Percentiles rank a stretch among this genome's conserved stretches.
phyloP scores from a whole-genome alignment of 768 basidiomycete genomes.

The Lentinus brumalis region DNA sequence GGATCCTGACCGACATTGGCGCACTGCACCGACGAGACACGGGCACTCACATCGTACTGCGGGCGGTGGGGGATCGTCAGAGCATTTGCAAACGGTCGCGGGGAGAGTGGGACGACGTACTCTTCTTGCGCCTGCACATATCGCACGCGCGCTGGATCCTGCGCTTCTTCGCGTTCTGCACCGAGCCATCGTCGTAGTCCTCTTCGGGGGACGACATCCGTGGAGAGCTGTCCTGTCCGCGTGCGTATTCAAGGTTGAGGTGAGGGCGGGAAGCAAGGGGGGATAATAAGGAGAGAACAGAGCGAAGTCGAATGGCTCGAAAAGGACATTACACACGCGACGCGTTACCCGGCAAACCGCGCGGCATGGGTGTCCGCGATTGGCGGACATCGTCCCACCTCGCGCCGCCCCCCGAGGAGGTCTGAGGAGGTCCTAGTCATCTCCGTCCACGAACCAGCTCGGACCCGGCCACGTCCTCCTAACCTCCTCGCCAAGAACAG shows the following conservation, averaged over 20 bases:
- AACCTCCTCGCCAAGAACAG: no score
- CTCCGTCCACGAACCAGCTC: no score
- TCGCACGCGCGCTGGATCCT: constrained; percentile 81
- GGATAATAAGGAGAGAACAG: not conserved
- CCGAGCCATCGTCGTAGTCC: constrained; percentile 49
- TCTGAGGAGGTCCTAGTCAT: no score
- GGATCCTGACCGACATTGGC: not conserved
- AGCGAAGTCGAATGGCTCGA: not conserved
- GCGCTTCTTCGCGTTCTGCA: constrained; percentile 58
- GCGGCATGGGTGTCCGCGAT: no score
- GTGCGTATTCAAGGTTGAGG: no score
- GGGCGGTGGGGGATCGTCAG: not conserved
- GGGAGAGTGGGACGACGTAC: constrained; percentile 41
- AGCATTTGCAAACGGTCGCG: not conserved
- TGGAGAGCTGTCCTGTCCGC: not conserved
- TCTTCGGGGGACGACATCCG: constrained; percentile 70
- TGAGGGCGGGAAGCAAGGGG: not conserved
- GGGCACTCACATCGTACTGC: constrained; percentile 63
- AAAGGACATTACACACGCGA: no score
- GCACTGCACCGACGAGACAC: not conserved
- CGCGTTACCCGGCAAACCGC: no score
- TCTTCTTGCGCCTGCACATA: constrained; percentile 82
- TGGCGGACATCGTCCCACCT: no score
- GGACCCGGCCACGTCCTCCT: no score
- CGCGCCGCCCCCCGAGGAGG: no score